Evolutionary conservation across 208 protist genomes (phyloP).

Genomic region (Herpetomonas tarakana): DNA sequence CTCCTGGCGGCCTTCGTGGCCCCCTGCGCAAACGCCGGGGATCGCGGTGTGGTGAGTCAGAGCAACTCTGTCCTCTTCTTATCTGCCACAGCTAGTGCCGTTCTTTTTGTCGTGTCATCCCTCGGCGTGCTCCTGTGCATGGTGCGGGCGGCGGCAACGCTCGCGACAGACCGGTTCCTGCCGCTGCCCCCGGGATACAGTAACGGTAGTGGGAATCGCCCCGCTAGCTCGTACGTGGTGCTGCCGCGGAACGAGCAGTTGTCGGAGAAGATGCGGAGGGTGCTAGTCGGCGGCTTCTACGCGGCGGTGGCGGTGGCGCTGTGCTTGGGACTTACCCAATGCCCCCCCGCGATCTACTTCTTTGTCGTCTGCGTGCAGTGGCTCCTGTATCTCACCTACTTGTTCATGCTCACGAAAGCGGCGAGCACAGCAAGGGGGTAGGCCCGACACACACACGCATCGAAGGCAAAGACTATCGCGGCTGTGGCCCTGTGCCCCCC

Average conservation of each 20-base stretch:
- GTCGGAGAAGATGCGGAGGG: conserved; percentile 16
- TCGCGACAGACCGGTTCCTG: conserved; percentile 35
- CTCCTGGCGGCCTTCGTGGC: conserved; percentile 11
- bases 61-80: neutral
- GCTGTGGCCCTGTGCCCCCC: too few species aligned
- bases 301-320: conserved; percentile 9
- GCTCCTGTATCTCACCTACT: neutral
- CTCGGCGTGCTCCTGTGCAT: neutral
- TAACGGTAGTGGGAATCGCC: neutral
- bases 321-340: conserved; percentile 10
- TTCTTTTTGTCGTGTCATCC: neutral
- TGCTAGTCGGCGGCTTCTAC: conserved; percentile 23
- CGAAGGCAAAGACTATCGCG: too few species aligned
- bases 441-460: too few species aligned
- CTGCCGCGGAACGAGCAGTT: conserved; percentile 25
- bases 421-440: too few species aligned
- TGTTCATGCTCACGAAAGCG: neutral
- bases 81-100: too few species aligned
- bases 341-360: conserved; percentile 13
- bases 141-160: neutral
- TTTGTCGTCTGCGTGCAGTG: conserved; percentile 1
- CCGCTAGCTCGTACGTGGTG: conserved; percentile 16
- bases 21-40: conserved; percentile 3
- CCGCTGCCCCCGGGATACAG: conserved; percentile 9
- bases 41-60: neutral